Base-by-base conservation (phyloP, 306 rosid species). In the Castanospermum australe region DNA sequence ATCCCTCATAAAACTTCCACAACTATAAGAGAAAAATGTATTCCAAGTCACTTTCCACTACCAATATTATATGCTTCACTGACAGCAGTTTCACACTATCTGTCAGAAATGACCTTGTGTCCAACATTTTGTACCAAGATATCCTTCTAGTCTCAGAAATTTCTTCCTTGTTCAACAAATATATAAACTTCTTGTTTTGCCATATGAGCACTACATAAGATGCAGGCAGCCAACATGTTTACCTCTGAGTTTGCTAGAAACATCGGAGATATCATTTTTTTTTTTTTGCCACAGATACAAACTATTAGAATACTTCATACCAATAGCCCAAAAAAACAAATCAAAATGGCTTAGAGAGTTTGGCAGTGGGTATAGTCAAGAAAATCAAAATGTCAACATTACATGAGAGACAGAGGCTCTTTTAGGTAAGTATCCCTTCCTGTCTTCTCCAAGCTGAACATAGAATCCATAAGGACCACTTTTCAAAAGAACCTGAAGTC, bases 361-460 rank as follows among this genome's bases (percentile, higher is more conserved):
- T 0, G 8, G 12, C 68, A 33, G 5, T 33, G 51, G 47, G 47
- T 3, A 51, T 33, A 50, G 20, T 51, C 64, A 13, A 25, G 21
- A 60, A 57, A 22, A 57, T 24, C 81, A 80, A 76, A 84, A 51
- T 15, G 68, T 35, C 6, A 32, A 71, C 33, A 36, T 47, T 93
- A 95, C 99, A 83, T 89, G 94, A 79, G 96, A 90, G 68, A 80
- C 83, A 54, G 96, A 89, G 47, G 92, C 83, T 87, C 99, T 87
- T 87, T 88, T 90, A 28, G 99, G 99, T 50, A 67, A 11, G 82
- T 78, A 84, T 51, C 90, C 93, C 80, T 90, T 96, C 86, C 84
- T 88, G 82, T 96, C 99, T 84, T 93, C 98, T 62, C 99, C 98
- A 39, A 91, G 98, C 82, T 96, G 99, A 69, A 96, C 91, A 79